A percentile compares a stretch with the other conserved stretches of the same genome.
phyloP scores from a whole-genome alignment of 2,329 filamentous ascomycete genomes.

The Venturia nashicola region DNA sequence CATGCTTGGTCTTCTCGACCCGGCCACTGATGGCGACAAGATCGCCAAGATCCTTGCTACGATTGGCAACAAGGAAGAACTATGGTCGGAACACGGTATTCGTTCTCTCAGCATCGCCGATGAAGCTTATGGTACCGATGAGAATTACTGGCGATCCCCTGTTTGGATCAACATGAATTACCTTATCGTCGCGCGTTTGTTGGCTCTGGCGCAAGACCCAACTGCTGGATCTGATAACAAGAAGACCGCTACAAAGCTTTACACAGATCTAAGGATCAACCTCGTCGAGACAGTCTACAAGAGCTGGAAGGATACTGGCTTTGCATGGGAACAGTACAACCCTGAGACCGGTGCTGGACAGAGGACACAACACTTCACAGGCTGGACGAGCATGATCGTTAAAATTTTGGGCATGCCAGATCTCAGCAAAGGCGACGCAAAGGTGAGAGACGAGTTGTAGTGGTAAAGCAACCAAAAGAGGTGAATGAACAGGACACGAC shows the following conservation, averaged over 20 bases:
- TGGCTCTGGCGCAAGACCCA: slow-evolving; percentile 19
- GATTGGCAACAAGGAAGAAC: slow-evolving; percentile 62
- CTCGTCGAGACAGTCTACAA: slow-evolving; percentile 76
- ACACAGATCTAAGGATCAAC: slow-evolving; percentile 64
- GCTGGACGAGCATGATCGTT: slow-evolving; percentile 88
- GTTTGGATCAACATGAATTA: slow-evolving; percentile 98
- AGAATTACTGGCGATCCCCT: slow-evolving; percentile 94
- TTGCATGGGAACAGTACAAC: slow-evolving; percentile 95
- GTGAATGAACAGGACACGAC: not conserved
- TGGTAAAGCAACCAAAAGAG: not conserved
- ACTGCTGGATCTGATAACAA: slow-evolving; percentile 52
- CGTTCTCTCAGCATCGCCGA: slow-evolving; percentile 74
- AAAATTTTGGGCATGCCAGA: slow-evolving; percentile 93
- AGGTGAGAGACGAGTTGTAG: not conserved
- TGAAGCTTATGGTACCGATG: slow-evolving; percentile 67
- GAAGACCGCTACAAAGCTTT: slow-evolving; percentile 55
- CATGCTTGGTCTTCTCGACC: slow-evolving; percentile 10
- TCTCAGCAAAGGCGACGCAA: not conserved
- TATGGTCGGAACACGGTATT: slow-evolving; percentile 78
- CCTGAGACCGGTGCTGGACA: slow-evolving; percentile 80
- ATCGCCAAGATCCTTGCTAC: slow-evolving; percentile 49
- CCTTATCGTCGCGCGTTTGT: slow-evolving; percentile 64
- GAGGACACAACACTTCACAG: slow-evolving; percentile 88
- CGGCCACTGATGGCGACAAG: slow-evolving; percentile 3
- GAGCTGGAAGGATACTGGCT: slow-evolving; percentile 81